Conservation (phyloP, 2,329 filamentous ascomycete species). For the Nigrospora oryzae region DNA sequence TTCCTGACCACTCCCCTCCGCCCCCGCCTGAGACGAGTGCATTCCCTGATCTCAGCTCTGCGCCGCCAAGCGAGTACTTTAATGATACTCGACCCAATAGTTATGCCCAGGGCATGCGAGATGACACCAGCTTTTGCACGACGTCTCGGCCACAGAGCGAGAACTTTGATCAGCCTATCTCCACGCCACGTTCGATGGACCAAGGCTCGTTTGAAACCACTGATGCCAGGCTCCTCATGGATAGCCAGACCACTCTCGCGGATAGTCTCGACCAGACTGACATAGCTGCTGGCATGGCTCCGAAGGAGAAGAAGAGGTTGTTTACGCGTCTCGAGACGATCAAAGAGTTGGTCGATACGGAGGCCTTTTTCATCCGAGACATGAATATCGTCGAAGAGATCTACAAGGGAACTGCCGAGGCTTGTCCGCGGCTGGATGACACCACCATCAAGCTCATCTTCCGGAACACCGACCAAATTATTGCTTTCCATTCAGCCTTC, state of each 20-base stretch:
- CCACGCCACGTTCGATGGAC: slow-evolving; percentile 37
- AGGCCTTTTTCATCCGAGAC: slow-evolving; percentile 82
- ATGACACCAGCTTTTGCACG: slow-evolving; percentile 31
- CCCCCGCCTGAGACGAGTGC: slow-evolving; percentile 30
- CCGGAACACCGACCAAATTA: slow-evolving; percentile 85
- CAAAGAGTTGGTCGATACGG: slow-evolving; percentile 88
- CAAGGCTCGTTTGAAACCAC: slow-evolving; percentile 33
- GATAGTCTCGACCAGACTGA: slow-evolving; percentile 25
- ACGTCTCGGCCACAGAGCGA: slow-evolving; percentile 37
- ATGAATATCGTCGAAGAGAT: slow-evolving; percentile 98
- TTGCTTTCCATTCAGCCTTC: slow-evolving; percentile 76
- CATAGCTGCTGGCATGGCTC: slow-evolving; percentile 26
- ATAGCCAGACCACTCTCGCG: slow-evolving; percentile 23
- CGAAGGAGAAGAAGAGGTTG: slow-evolving; percentile 61
- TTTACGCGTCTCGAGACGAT: slow-evolving; percentile 76
- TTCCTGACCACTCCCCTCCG: slow-evolving; percentile 43
- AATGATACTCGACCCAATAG: slow-evolving; percentile 30
- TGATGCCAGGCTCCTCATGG: slow-evolving; percentile 27
- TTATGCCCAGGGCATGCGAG: slow-evolving; percentile 30
- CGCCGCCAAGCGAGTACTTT: slow-evolving; percentile 30
- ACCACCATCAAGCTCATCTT: slow-evolving; percentile 89
- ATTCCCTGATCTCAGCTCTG: slow-evolving; percentile 17
- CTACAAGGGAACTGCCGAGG: slow-evolving; percentile 86
- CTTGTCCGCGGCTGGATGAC: slow-evolving; percentile 67
- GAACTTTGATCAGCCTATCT: slow-evolving; percentile 31